Percentiles rank a stretch among this genome's conserved stretches.
Conservation (phyloP, 2,329 filamentous ascomycete genomes). For the Trichophyton verrucosum region DNA sequence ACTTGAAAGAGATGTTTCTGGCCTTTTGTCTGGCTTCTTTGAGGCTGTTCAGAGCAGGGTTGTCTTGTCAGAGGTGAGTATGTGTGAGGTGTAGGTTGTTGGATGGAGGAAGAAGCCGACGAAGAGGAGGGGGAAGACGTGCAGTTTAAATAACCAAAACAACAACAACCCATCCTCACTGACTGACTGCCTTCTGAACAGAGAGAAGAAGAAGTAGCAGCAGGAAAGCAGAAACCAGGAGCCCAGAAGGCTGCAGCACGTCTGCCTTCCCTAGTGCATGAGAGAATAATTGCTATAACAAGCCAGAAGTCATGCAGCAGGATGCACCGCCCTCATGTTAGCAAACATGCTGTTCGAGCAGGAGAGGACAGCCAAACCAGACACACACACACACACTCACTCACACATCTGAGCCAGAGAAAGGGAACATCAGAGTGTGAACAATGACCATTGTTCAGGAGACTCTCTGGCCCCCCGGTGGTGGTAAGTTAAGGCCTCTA, state of each 20-base stretch:
- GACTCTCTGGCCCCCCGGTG: neutral
- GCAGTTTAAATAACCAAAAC: conserved; percentile 1
- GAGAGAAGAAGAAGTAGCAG: neutral
- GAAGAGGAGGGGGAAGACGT: neutral
- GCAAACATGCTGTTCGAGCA: neutral
- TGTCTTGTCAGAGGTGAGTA: neutral
- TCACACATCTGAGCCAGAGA: neutral
- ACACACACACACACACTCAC: neutral
- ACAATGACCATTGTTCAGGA: neutral
- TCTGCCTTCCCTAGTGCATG: neutral
- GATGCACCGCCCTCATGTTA: conserved; percentile 1
- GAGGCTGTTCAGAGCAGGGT: neutral
- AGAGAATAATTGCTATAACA: neutral
- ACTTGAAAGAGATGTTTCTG: neutral
- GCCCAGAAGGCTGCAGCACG: neutral
- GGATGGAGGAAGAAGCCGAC: neutral
- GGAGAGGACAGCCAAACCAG: neutral
- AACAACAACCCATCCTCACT: neutral
- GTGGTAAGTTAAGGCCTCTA: neutral
- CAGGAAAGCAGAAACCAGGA: neutral
- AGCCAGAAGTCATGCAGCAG: neutral
- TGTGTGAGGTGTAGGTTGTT: neutral
- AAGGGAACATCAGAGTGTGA: neutral
- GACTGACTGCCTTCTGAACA: neutral
- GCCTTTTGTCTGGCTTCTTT: neutral